phyloP scores from a whole-genome alignment of 495 filamentous ascomycete genomes.

The Poronia punctata region DNA sequence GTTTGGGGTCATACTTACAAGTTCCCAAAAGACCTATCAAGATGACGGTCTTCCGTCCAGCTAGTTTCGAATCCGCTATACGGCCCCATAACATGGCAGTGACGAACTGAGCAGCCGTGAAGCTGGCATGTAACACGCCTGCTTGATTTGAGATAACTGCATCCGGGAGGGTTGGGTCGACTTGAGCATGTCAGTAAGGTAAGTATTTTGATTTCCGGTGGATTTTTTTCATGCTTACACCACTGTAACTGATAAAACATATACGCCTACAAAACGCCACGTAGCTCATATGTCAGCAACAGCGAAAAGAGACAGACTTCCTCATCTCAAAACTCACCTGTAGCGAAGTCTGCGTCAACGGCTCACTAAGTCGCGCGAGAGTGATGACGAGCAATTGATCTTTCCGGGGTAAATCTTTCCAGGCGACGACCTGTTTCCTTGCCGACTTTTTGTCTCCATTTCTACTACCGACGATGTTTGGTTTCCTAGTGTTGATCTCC shows the following conservation, averaged over 20 bases:
- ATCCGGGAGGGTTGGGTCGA: constrained; percentile 56
- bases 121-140: constrained; percentile 70
- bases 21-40: constrained; percentile 70
- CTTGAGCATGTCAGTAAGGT: constrained; percentile 1
- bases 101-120: constrained; percentile 75
- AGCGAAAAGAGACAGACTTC: neutral
- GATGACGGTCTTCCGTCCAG: constrained; percentile 70
- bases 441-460: too few relatives aligned
- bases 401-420: constrained; percentile 64
- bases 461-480: too few relatives aligned
- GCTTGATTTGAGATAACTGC: constrained; percentile 69
- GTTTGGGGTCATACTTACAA: too few relatives aligned
- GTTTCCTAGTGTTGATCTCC: too few relatives aligned
- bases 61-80: constrained; percentile 60
- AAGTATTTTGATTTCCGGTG: neutral
- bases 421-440: constrained; percentile 48
- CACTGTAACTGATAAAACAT: constrained; percentile 76
- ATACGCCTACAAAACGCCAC: constrained; percentile 46
- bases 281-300: too few relatives aligned
- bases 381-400: constrained; percentile 69
- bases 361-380: constrained; percentile 68
- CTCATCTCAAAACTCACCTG: constrained; percentile 32
- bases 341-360: constrained; percentile 68
- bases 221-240: constrained; percentile 19
- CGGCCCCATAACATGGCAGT: constrained; percentile 83